Evolutionary conservation across 106 monocot genomes (phyloP).

Genomic region (Dendrobium nobile): DNA sequence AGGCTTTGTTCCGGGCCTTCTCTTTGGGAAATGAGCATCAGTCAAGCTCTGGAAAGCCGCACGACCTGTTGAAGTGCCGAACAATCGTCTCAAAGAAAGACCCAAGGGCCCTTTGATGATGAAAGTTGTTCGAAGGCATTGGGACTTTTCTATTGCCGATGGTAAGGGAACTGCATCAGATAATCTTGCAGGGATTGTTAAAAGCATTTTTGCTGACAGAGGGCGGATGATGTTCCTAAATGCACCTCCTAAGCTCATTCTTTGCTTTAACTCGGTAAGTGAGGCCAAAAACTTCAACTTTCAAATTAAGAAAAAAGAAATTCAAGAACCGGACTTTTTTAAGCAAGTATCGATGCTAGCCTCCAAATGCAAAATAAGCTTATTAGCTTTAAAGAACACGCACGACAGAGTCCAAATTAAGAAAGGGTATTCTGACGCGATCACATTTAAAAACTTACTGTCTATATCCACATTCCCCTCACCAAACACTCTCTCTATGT

Average conservation of each 20-base stretch:
- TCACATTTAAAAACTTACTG: background rate
- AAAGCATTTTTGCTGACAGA: background rate
- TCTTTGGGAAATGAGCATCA: slow-evolving; percentile 68
- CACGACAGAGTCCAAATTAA: background rate
- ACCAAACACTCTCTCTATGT: background rate
- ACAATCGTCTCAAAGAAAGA: background rate
- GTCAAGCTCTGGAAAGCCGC: slow-evolving; percentile 28
- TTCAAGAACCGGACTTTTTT: background rate
- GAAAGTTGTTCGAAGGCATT: background rate
- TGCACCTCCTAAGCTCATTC: slow-evolving; percentile 4
- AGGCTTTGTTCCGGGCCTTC: slow-evolving; percentile 65
- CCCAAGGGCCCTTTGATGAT: background rate
- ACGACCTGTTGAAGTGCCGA: slow-evolving; percentile 2
- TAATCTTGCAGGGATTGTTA: background rate
- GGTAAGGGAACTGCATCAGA: background rate
- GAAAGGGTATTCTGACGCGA: background rate
- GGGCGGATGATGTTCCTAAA: slow-evolving; percentile 7
- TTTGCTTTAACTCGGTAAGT: background rate
- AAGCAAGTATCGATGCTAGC: background rate
- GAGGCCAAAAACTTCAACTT: background rate
- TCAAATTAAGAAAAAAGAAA: background rate
- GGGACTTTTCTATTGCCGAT: background rate
- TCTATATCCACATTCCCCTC: background rate
- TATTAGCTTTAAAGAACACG: background rate
- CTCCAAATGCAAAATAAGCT: background rate